phyloP scores from a whole-genome alignment of 2,329 filamentous ascomycete species.

The Cladosporium sp. region DNA sequence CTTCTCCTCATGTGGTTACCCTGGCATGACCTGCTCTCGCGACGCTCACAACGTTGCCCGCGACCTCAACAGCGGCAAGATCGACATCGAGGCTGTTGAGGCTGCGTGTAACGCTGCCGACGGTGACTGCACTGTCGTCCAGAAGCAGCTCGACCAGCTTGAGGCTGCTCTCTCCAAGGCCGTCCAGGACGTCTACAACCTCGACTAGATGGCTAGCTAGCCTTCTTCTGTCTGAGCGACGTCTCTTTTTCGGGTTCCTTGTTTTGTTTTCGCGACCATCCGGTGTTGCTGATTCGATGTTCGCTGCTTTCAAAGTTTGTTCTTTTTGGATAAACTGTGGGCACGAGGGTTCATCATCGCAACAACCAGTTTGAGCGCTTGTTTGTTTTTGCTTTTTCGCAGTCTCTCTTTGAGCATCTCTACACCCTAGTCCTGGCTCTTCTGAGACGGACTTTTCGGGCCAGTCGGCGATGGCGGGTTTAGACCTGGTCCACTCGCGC shows the following conservation, averaged over 20 bases:
- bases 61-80: background rate
- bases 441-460: background rate
- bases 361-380: background rate
- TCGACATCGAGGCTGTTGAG: constrained; percentile 18
- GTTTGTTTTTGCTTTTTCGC: constrained; percentile 2
- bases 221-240: constrained; percentile 5
- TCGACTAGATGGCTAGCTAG: background rate
- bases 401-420: background rate
- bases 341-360: background rate
- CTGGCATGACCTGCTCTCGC: constrained; percentile 15
- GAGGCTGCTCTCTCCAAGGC: constrained; percentile 21
- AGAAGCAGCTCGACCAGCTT: constrained; percentile 22
- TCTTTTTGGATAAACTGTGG: background rate
- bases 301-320: background rate
- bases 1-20: constrained; percentile 10
- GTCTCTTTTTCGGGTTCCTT: background rate
- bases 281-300: constrained; percentile 7
- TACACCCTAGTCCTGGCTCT: background rate
- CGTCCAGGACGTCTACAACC: constrained; percentile 13
- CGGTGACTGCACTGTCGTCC: constrained; percentile 24
- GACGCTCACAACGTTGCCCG: constrained; percentile 3
- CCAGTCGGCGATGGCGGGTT: background rate
- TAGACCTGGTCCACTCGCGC: background rate
- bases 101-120: constrained; percentile 21
- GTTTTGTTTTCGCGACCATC: background rate